Evolutionary conservation across 768 basidiomycete species (phyloP), one percentile per base, ranked within the genome.

Genomic region (Serendipita sp.): DNA sequence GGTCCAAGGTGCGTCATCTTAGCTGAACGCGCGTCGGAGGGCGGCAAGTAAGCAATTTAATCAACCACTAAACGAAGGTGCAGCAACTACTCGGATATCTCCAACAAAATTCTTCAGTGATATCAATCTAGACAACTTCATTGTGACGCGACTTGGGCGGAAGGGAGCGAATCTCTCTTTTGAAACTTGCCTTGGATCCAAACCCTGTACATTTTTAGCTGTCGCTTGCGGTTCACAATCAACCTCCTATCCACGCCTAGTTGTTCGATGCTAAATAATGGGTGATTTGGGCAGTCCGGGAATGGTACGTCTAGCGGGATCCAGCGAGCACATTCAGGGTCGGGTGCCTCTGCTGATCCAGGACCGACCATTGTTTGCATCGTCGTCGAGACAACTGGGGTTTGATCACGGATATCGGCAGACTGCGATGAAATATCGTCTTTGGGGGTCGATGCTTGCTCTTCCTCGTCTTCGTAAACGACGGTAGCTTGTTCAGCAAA

Each of bases 151-250:
- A 13, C 40, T 40, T 6, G 40, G 40, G 40, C 1, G 5, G 40
- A 40, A 5, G 13, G 5, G 40, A 40, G 2, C 40, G 6, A 40
- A 40, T 13, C 5, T 13, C 13, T 40, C 40, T 40, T 40, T 13
- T 40, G 76, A 70, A 91, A 91, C 70, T 85, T 87, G 0, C 83
- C 89, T 73, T 94, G 91, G 84, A 93, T 83, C 91, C 91, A 95
- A 0, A 93, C 87, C 52, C 96, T 79, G 72, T 95, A 97, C 96
- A 99, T 99, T 74, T 95, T 95, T 62, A 96, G 75, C 74, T 93
- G 88, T 65, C 90, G 78, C 75, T 96, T 97, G 52, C 96, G 80
- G 71, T 99, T 99, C 62, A 99, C 85, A 48, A 98, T 78, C 64
- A 99, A 74, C 46, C 96, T 80, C 4, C 93, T 78, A 75, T 99